Conservation (phyloP, 257 asterid species). For the Datura wrightii region DNA sequence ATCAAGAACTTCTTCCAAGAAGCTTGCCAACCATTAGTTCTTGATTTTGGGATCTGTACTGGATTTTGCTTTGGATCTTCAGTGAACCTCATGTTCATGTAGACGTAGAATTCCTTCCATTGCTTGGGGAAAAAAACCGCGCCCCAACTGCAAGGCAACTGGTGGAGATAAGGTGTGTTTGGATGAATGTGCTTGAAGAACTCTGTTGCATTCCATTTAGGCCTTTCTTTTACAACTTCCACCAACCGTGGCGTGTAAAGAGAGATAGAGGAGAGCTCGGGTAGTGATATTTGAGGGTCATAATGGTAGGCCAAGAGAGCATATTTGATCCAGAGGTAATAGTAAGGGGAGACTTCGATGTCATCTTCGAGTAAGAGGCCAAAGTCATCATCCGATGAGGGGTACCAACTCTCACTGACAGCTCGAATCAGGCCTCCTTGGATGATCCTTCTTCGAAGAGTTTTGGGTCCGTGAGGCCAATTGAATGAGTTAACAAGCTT, state of each 20-base stretch:
- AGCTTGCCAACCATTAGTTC: slow-evolving; percentile 99
- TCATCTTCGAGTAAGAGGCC: slow-evolving; percentile 92
- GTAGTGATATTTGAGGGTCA: slow-evolving; percentile 84
- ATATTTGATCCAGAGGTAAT: slow-evolving; percentile 89
- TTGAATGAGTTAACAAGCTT: slow-evolving; percentile 67
- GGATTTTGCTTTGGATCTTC: slow-evolving; percentile 86
- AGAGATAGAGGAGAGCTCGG: slow-evolving; percentile 85
- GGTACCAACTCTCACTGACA: slow-evolving; percentile 96
- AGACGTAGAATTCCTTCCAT: slow-evolving; percentile 90
- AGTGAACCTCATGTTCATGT: slow-evolving; percentile 94
- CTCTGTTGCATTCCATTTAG: slow-evolving; percentile 88
- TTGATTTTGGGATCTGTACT: slow-evolving; percentile 88
- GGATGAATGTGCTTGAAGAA: slow-evolving; percentile 79
- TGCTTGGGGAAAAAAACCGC: slow-evolving; percentile 94
- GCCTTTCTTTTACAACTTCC: slow-evolving; percentile 94
- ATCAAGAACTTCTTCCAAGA: slow-evolving; percentile 96
- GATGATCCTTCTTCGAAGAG: slow-evolving; percentile 76
- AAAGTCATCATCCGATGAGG: slow-evolving; percentile 80
- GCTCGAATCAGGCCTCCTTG: slow-evolving; percentile 96
- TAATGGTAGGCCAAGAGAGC: slow-evolving; percentile 83
- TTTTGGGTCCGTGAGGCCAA: slow-evolving; percentile 91
- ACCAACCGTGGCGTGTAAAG: slow-evolving; percentile 90
- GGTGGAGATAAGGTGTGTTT: slow-evolving; percentile 95
- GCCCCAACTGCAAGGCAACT: slow-evolving; percentile 96
- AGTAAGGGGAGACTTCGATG: slow-evolving; percentile 91